Evolutionary conservation across 208 protist genomes (phyloP), one percentile per base, ranked within the genome.

Genomic region (Trypanosoma scelopori): DNA sequence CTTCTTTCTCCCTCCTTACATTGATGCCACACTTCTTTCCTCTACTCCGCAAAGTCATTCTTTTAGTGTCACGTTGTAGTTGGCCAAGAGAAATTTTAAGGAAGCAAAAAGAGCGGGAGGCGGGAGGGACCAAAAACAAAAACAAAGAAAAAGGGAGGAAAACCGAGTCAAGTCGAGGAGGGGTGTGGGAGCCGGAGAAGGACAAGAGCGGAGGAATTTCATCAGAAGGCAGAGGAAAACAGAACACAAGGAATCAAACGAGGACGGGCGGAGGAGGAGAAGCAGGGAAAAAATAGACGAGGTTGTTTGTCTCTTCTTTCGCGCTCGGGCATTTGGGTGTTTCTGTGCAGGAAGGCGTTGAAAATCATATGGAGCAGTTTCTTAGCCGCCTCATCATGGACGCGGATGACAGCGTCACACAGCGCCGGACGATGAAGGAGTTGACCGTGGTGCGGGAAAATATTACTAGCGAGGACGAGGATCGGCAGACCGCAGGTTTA

Each of bases 391-490:
- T 82, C 46, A 25, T 82, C 18, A 64, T 72, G 57, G 71, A 82
- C 6, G 56, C 64, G 0, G 67, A 66, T 23, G 59, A 63, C 15
- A 32, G 57, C 41, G 23, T 59, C 0, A 37, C 56, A 16, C 65
- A 79, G 11, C 59, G 72, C 1, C 69, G 69, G 25, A 52, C 52
- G 1, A 76, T 74, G 53, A 64, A 74, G 52, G 63, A 67, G 28
- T 55, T 78, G 5, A 25, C 43, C 18, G 58, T 75, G 39, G 68
- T 79, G 13, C 67, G 74, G 7, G 76, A 70, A 18, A 62, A 76
- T 23, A 74, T 93, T 53, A 78, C 35, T 60, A 92, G 81, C 56
- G 58, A 63, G 0, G 81, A 94, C 56, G 85, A 93, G 32, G 68
- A 52, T 41, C 56, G 57, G 13, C 76, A 88, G 63, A 79, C 79